Evolutionary conservation across 2,329 filamentous ascomycete genomes (phyloP), one percentile per base, ranked within the genome.

Genomic region (Colletotrichum sp.): DNA sequence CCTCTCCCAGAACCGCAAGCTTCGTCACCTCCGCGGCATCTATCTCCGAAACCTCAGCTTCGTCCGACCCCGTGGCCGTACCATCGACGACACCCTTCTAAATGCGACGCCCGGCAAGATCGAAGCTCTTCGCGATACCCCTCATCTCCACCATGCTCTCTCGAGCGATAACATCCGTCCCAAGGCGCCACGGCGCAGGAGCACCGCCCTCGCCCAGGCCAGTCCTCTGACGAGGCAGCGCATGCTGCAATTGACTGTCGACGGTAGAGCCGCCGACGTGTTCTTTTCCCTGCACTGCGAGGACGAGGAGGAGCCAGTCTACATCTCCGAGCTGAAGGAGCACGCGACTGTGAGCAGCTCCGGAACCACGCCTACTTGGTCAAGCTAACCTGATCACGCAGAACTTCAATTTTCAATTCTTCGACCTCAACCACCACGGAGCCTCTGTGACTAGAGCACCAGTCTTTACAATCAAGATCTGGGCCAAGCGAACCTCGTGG

Each of bases 361-460:
- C 32, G 21, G 26, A 34, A 8, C 16, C 16, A n/a, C 24, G 15
- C 24, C 18, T 26, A 18, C 15, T 5, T 30, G 7, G 21, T 16
- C 15, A 18, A 48, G 26, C 52, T 78, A 60, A 78, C 55, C 5
- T 13, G 6, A n/a, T 3, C 13, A n/a, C 8, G 12, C 36, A 91
- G 90, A 98, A 98, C 83, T 97, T 97, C 78, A 95, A 94, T 80
- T 99, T 98, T 83, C 92, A 92, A 58, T 94, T 94, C 82, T 98
- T 98, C 82, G 94, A 98, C 77, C 89, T 98, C 8, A 90, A 90
- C 28, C 85, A 88, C 8, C 92, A 90, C 77, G 92, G 90, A 0
- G 90, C 94, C 1, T 82, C 85, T 4, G 88, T 96, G 26, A 93
- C 94, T 10, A 91, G 96, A 72, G 86, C 90, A 6, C 91, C 94